These are phyloP conservation scores for Cystobasidium pallidum DNA, from an alignment of 1,284 basidiomycete species.

Conservation along the genomic window DNA sequence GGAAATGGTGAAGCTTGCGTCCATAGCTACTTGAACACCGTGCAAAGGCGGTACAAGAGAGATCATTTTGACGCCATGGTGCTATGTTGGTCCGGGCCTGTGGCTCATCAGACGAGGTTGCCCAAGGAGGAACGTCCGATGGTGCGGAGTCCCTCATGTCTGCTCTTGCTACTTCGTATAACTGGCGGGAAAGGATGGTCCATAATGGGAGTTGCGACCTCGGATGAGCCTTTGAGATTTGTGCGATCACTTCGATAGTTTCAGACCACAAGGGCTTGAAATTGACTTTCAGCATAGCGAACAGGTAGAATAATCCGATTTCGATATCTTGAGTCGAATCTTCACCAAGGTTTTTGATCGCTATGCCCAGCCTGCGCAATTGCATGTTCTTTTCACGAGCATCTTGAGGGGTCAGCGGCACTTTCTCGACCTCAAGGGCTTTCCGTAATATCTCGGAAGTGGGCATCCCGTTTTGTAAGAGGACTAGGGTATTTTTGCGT, in stretches of 20 bases:
- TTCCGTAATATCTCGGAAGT: conserved; percentile 43
- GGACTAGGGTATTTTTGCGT: conserved; percentile 56
- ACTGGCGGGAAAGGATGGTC: conserved; percentile 63
- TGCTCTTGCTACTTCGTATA: conserved; percentile 4
- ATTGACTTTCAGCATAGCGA: conserved; percentile 85
- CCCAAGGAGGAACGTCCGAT: neutral
- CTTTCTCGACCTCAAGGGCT: conserved; percentile 51
- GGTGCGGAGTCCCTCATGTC: conserved; percentile 1
- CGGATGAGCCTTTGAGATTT: conserved; percentile 58
- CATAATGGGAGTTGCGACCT: conserved; percentile 69
- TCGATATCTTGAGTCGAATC: neutral
- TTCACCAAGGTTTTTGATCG: conserved; percentile 43
- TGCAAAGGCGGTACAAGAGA: conserved; percentile 6
- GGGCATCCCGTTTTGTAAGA: conserved; percentile 52
- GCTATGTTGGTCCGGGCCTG: neutral
- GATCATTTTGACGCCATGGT: conserved; percentile 9
- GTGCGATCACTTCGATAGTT: conserved; percentile 69
- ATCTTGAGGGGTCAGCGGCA: conserved; percentile 63
- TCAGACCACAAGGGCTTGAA: conserved; percentile 84
- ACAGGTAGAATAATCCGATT: conserved; percentile 9
- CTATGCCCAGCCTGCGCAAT: conserved; percentile 59
- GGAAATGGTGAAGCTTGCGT: conserved; percentile 60
- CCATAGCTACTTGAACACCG: neutral
- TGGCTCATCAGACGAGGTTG: neutral
- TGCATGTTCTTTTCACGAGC: conserved; percentile 78